These are phyloP conservation scores for Laetiporus sulphureus DNA, from an alignment of 1,284 basidiomycete genomes.

Conservation along the genomic window DNA sequence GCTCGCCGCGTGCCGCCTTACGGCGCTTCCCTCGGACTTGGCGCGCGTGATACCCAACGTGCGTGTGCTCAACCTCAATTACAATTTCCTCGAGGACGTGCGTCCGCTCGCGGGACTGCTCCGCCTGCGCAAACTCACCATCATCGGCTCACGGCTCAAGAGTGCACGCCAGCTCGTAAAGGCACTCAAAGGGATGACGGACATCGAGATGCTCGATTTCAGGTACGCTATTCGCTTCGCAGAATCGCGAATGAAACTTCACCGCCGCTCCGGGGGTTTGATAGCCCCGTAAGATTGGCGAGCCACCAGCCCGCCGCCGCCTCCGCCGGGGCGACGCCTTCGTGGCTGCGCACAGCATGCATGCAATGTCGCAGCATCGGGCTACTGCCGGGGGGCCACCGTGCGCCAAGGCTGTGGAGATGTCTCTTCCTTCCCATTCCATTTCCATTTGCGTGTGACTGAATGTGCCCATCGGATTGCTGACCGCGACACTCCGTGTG, in stretches of 20 bases:
- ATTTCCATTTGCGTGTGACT: slow-evolving; percentile 10
- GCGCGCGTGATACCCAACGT: slow-evolving; percentile 75
- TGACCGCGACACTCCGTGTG: background rate
- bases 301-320: too few species aligned
- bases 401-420: background rate
- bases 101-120: slow-evolving; percentile 64
- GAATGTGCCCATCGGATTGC: slow-evolving; percentile 17
- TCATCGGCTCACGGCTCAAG: slow-evolving; percentile 80
- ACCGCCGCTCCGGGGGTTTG: too few species aligned
- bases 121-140: slow-evolving; percentile 74
- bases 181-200: slow-evolving; percentile 63
- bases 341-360: too few species aligned
- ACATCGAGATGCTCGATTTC: slow-evolving; percentile 85
- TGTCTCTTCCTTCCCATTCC: background rate
- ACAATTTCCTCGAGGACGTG: slow-evolving; percentile 83
- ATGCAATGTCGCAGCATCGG: background rate
- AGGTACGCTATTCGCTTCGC: slow-evolving; percentile 54
- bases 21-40: slow-evolving; percentile 64
- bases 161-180: slow-evolving; percentile 65
- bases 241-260: too few species aligned
- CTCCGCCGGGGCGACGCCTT: slow-evolving; percentile 1
- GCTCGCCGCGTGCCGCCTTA: slow-evolving; percentile 85
- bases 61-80: slow-evolving; percentile 90
- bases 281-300: too few species aligned
- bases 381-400: too few species aligned